phyloP scores from a whole-genome alignment of 768 basidiomycete genomes.

The Auricularia sp. region DNA sequence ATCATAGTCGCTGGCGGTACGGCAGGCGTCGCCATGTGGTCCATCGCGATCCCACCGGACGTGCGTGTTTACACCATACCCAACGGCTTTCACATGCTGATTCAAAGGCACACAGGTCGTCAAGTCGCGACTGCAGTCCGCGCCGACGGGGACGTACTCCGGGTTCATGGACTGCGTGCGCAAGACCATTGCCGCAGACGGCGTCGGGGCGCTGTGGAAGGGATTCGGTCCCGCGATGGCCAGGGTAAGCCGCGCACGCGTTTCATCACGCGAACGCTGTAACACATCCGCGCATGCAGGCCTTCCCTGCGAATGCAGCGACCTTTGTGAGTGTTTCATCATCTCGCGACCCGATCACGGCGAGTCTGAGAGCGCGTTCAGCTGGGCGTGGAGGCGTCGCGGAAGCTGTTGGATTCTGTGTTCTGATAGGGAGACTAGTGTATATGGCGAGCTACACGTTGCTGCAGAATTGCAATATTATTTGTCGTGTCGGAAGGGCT shows the following conservation, averaged over 20 bases:
- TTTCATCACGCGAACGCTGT: constrained; percentile 1
- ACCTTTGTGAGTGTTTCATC: constrained; percentile 56
- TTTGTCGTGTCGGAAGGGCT: background rate
- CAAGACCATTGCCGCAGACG: constrained; percentile 87
- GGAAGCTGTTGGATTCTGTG: constrained; percentile 68
- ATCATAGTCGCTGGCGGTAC: constrained; percentile 88
- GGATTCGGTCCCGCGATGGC: constrained; percentile 98
- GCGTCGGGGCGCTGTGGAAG: constrained; percentile 84
- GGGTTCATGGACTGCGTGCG: constrained; percentile 87
- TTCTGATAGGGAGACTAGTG: constrained; percentile 26
- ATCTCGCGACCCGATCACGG: background rate
- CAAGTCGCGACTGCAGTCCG: constrained; percentile 92
- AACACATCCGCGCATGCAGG: constrained; percentile 33
- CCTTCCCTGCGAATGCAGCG: constrained; percentile 96
- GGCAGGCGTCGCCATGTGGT: constrained; percentile 98
- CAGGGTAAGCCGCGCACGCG: constrained; percentile 41
- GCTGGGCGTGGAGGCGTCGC: constrained; percentile 88
- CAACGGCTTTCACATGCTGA: background rate
- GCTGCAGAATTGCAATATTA: background rate
- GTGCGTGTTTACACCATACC: constrained; percentile 35
- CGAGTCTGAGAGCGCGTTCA: constrained; percentile 18
- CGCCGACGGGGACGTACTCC: constrained; percentile 94
- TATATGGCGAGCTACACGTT: background rate
- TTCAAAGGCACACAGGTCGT: constrained; percentile 52
- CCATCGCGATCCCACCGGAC: constrained; percentile 93